Evolutionary conservation across 2,329 filamentous ascomycete species (phyloP).

Genomic region (Neoarthrinium moseri): DNA sequence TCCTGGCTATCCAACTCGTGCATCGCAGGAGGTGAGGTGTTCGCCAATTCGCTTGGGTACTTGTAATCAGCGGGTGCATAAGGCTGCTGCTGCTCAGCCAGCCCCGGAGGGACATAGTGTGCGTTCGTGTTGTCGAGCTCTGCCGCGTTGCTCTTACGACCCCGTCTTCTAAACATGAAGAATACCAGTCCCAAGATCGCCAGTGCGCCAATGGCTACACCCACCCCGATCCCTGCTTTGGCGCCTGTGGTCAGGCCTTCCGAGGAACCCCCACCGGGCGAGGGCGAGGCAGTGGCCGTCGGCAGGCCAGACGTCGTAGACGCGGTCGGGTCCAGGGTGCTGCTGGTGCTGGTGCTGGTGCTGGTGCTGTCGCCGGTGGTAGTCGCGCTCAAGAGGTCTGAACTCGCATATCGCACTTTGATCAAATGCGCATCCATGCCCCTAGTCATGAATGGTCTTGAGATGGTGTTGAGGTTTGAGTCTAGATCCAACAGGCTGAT

Average conservation of each 20-base stretch:
- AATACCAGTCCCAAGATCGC: background rate
- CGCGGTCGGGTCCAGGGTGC: background rate
- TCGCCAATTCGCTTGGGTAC: too few species aligned
- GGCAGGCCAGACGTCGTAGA: background rate
- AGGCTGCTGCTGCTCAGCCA: too few species aligned
- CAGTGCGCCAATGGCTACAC: background rate
- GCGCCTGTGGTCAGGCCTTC: background rate
- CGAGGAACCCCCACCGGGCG: background rate
- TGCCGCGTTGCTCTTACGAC: background rate
- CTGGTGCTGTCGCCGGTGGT: background rate
- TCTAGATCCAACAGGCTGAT: background rate
- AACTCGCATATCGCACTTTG: background rate
- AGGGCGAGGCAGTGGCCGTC: background rate
- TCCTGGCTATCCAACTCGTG: too few species aligned
- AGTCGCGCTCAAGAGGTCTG: background rate
- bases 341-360: background rate
- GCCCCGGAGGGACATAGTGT: too few species aligned
- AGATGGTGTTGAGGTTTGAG: background rate
- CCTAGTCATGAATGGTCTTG: background rate
- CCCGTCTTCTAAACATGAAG: background rate
- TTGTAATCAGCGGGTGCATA: too few species aligned
- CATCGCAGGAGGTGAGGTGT: too few species aligned
- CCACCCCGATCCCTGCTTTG: constrained; percentile 1
- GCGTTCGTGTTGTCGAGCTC: background rate
- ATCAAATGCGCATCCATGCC: constrained; percentile 6